A percentile compares a stretch with the other conserved stretches of the same genome.
Conservation (phyloP, 805 yeast genomes). For the Grigorovia transvaalensis region DNA sequence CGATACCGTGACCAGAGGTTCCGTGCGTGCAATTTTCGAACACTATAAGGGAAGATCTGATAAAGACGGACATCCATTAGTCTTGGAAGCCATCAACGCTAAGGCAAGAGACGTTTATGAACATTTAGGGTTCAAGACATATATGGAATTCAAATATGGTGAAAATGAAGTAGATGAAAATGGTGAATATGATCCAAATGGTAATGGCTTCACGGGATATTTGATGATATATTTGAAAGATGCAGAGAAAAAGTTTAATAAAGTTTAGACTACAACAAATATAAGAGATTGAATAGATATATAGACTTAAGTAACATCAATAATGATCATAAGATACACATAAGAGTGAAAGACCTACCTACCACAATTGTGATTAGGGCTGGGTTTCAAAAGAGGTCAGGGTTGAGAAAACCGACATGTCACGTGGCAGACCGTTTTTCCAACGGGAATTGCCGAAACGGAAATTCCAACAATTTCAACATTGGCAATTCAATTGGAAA, state of each 20-base stretch:
- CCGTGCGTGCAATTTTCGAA: conserved; percentile 26
- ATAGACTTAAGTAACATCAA: too few species aligned
- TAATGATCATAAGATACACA: too few species aligned
- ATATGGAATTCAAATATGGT: conserved; percentile 22
- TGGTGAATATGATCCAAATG: conserved; percentile 22
- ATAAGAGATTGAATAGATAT: too few species aligned
- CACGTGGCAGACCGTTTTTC: too few species aligned
- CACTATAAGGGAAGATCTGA: conserved; percentile 24
- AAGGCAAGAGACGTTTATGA: conserved; percentile 27
- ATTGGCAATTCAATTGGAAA: too few species aligned
- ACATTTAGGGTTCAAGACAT: conserved; percentile 27
- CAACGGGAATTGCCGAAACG: too few species aligned
- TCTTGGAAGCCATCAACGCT: conserved; percentile 27
- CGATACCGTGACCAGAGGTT: conserved; percentile 21
- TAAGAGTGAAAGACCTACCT: too few species aligned
- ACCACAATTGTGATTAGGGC: too few species aligned
- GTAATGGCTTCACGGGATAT: conserved; percentile 24
- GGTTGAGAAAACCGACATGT: too few species aligned
- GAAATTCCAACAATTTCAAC: too few species aligned
- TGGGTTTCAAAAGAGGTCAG: too few species aligned
- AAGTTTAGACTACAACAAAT: neutral
- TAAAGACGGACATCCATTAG: conserved; percentile 21
- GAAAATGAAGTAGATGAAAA: conserved; percentile 22
- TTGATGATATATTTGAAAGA: conserved; percentile 27
- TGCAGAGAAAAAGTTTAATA: conserved; percentile 5